Conservation (phyloP, 768 basidiomycete genomes). For the Tephrocybe sp. region DNA sequence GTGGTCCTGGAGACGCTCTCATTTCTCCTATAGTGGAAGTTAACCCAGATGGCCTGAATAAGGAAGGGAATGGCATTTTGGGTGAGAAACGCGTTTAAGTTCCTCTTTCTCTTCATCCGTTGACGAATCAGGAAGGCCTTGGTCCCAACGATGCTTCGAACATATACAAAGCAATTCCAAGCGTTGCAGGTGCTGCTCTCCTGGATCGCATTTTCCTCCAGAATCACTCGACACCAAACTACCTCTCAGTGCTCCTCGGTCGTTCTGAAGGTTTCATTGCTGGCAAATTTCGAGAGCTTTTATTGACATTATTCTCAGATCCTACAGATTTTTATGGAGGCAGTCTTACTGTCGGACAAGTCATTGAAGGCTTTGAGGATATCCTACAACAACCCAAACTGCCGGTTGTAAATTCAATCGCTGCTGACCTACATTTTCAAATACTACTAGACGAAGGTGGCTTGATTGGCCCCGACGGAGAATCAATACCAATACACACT, state of each 20-base stretch:
- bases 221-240: conserved; percentile 56
- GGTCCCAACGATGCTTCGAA: conserved; percentile 60
- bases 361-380: conserved; percentile 44
- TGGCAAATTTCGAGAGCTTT: too few species aligned
- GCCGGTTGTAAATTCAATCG: conserved; percentile 38
- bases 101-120: not conserved
- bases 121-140: conserved; percentile 48
- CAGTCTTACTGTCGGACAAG: conserved; percentile 60
- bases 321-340: conserved; percentile 52
- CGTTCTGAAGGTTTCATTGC: conserved; percentile 50
- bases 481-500: conserved; percentile 42
- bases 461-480: conserved; percentile 59
- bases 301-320: conserved; percentile 30
- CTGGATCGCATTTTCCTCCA: conserved; percentile 66
- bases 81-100: conserved; percentile 13
- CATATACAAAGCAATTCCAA: conserved; percentile 34
- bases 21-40: conserved; percentile 36
- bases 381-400: conserved; percentile 52
- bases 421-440: conserved; percentile 61
- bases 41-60: conserved; percentile 26
- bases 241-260: conserved; percentile 61
- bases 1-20: not conserved
- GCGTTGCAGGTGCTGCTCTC: conserved; percentile 45
- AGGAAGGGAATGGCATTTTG: conserved; percentile 29
- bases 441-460: conserved; percentile 59